A percentile compares a stretch with the other conserved stretches of the same genome.
Conservation (phyloP, 2,329 filamentous ascomycete species). For the Curvularia sp. region DNA sequence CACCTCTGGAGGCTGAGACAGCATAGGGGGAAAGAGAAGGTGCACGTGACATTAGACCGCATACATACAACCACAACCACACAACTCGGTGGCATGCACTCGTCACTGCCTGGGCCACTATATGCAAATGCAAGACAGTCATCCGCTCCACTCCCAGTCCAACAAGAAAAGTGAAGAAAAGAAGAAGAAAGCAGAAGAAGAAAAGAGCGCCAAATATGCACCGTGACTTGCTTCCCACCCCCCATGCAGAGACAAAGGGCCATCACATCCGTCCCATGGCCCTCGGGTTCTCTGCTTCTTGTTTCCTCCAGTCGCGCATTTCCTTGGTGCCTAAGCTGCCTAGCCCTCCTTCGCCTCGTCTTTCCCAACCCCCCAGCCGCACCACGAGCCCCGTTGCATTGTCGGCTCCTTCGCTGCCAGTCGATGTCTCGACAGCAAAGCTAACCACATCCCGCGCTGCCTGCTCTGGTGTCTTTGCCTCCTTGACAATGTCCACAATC, state of each 20-base stretch:
- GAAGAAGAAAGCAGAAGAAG: background rate
- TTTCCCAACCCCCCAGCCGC: slow-evolving; percentile 70
- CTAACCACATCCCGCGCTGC: slow-evolving; percentile 79
- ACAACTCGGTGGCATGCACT: background rate
- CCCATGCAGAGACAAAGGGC: too few species aligned
- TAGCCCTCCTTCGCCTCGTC: slow-evolving; percentile 80
- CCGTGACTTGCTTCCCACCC: background rate
- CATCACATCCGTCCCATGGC: slow-evolving; percentile 67
- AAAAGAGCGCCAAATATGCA: slow-evolving; percentile 16
- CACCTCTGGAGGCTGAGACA: background rate
- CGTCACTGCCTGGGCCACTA: background rate
- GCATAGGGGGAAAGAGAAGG: too few species aligned
- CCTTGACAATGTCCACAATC: slow-evolving; percentile 94
- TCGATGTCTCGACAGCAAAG: slow-evolving; percentile 84
- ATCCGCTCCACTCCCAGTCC: background rate
- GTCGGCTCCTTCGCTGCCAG: slow-evolving; percentile 59
- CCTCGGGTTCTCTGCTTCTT: slow-evolving; percentile 83
- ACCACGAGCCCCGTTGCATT: slow-evolving; percentile 71
- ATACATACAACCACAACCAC: background rate
- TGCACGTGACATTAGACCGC: background rate
- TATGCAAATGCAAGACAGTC: background rate
- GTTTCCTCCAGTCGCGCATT: slow-evolving; percentile 80
- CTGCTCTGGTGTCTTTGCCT: slow-evolving; percentile 88
- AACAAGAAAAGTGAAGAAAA: background rate
- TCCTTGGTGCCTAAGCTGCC: slow-evolving; percentile 93